Conservation (phyloP, 768 basidiomycete species). For the Lactifluus rugatus region DNA sequence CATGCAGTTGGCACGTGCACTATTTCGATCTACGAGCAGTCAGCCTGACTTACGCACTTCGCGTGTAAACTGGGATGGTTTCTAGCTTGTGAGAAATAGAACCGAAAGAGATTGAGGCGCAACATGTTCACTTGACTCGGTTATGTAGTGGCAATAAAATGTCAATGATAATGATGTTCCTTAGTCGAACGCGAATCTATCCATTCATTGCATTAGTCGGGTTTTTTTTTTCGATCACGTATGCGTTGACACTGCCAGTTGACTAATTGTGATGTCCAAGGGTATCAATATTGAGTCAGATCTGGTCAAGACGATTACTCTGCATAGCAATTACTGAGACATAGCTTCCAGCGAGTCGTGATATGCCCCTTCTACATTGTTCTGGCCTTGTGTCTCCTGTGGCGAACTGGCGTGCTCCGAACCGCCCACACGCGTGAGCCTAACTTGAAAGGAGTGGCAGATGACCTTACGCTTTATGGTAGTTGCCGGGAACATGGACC, state of each 20-base stretch:
- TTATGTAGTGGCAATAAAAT: background rate
- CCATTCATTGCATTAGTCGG: too few species aligned
- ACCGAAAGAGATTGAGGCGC: background rate
- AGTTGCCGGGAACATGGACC: background rate
- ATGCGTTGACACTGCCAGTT: background rate
- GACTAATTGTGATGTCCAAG: background rate
- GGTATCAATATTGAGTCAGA: background rate
- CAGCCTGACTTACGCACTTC: background rate
- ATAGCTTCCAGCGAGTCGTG: background rate
- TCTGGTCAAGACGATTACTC: background rate
- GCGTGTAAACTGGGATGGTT: background rate
- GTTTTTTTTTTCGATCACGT: background rate
- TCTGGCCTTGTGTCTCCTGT: background rate
- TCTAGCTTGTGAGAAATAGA: background rate
- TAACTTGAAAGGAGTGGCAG: too few species aligned
- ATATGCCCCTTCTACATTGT: background rate
- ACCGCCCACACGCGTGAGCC: background rate
- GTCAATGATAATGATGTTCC: background rate
- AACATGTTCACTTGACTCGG: background rate
- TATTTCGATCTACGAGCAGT: background rate
- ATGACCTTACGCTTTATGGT: background rate
- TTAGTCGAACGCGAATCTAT: too few species aligned
- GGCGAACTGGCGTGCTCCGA: too few species aligned
- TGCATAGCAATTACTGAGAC: background rate
- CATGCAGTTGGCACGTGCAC: conserved; percentile 9